These are phyloP conservation scores for Trypanosoma melophagium DNA, from an alignment of 208 protist species.

Conservation along the genomic window DNA sequence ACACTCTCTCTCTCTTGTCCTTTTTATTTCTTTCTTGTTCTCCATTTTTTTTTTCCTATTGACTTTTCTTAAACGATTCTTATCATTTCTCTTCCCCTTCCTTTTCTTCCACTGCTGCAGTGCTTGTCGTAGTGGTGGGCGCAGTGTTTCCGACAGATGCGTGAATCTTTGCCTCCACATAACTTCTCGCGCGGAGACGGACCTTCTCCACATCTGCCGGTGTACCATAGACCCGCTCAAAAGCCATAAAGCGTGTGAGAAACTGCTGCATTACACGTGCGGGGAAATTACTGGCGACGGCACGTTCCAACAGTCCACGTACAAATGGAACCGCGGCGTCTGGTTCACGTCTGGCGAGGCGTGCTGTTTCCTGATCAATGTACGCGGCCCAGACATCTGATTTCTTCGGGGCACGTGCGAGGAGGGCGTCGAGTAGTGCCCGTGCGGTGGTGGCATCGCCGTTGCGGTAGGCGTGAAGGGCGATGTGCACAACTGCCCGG, in stretches of 20 bases:
- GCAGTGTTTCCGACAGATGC: conserved; percentile 16
- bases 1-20: background rate
- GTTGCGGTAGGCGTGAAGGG: conserved; percentile 81
- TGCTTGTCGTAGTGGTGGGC: background rate
- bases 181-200: conserved; percentile 89
- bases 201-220: conserved; percentile 88
- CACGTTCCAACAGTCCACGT: conserved; percentile 78
- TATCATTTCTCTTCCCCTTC: background rate
- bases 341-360: conserved; percentile 58
- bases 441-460: conserved; percentile 81
- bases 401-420: conserved; percentile 84
- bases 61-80: conserved; percentile 4
- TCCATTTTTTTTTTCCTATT: background rate
- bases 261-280: conserved; percentile 92
- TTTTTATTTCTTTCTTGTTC: background rate
- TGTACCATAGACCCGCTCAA: conserved; percentile 93
- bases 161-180: conserved; percentile 91
- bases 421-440: conserved; percentile 88
- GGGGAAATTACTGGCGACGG: conserved; percentile 76
- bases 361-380: conserved; percentile 83
- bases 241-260: conserved; percentile 95
- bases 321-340: conserved; percentile 48
- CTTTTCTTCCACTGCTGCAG: background rate
- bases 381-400: conserved; percentile 90
- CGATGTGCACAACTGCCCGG: conserved; percentile 69